A percentile compares a stretch with the other conserved stretches of the same genome.
phyloP scores from a whole-genome alignment of 345 rosid species.

The Camelina sativa region DNA sequence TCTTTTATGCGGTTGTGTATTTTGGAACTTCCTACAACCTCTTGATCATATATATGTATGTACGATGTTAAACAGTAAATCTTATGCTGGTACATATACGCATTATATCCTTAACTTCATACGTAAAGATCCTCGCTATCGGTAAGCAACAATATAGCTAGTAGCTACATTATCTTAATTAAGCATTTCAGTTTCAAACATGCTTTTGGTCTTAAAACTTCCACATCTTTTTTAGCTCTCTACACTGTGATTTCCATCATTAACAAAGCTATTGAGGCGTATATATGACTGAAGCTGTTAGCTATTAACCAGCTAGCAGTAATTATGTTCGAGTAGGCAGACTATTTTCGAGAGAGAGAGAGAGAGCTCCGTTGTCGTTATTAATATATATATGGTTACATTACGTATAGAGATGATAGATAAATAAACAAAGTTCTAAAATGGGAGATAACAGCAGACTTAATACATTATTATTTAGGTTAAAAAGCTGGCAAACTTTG shows the following conservation, averaged over 20 bases:
- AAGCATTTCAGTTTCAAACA: not conserved
- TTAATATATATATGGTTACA: slow-evolving; percentile 10
- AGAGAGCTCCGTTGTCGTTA: not conserved
- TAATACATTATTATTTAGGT: slow-evolving; percentile 8
- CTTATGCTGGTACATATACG: not conserved
- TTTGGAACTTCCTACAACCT: not conserved
- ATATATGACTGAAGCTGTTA: not conserved
- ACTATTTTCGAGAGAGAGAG: not conserved
- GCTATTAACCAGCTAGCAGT: not conserved
- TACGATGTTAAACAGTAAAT: not conserved
- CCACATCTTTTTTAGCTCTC: not conserved
- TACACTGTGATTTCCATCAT: not conserved
- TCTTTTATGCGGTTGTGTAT: not conserved
- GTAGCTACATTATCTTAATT: not conserved
- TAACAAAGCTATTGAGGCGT: not conserved
- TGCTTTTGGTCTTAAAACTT: not conserved
- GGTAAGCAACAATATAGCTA: not conserved
- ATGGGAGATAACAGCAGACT: slow-evolving; percentile 3
- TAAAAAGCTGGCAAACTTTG: slow-evolving; percentile 31
- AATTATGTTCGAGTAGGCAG: not conserved
- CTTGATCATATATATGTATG: not conserved
- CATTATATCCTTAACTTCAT: not conserved
- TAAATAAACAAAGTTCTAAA: slow-evolving; percentile 16
- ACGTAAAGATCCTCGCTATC: not conserved
- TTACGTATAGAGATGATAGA: slow-evolving; percentile 19